Evolutionary conservation across 2,329 filamentous ascomycete species (phyloP), one percentile per base, ranked within the genome.

Genomic region (Raffaelea albimanens): DNA sequence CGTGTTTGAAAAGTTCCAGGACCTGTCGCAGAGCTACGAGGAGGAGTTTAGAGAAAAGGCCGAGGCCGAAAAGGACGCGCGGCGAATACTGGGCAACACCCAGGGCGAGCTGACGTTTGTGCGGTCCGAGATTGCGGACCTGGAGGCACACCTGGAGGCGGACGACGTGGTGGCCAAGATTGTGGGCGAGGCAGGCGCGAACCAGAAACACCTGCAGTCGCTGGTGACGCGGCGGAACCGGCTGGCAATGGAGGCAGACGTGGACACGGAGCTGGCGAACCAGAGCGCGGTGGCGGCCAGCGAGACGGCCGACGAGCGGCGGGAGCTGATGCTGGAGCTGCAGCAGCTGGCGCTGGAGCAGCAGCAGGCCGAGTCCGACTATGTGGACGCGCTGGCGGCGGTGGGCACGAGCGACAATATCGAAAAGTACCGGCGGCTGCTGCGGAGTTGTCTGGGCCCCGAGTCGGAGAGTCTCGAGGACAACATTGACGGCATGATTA

Each of bases 1-100:
- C 5, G 77, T 89, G 50, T 68, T 84, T 7, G 81, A 87, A 49
- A 87, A 86, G 55, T 81, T 87, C 52, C 78, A 82, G 56, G 81
- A 83, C 53, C 70, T 90, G 11, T 79, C 84, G 2, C 72, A 73
- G 48, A 81, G 73, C 48, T 88, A 87, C 58, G 87, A 93, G 50
- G 77, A 82, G 23, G 85, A 91, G 60, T 78, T 87, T 57, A 74
- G 76, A 45, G 84, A 89, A 54, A 88, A 87, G 59, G 80, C 87
- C 45, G 72, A 76, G 18, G 80, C 80, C 3, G 82, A 85, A 57
- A 74, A 75, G 22, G 85, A 86, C 59, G 82, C 82, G 3, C 77
- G 77, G 44, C 72, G 78, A 16, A 78, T 83, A 47, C 70, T 87
- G 16, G 71, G 72, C 51, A 83, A 82, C 55, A 82, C 84, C 0